Base-by-base conservation (phyloP, 2,329 filamentous ascomycete species). In the Colletotrichum phormii region DNA sequence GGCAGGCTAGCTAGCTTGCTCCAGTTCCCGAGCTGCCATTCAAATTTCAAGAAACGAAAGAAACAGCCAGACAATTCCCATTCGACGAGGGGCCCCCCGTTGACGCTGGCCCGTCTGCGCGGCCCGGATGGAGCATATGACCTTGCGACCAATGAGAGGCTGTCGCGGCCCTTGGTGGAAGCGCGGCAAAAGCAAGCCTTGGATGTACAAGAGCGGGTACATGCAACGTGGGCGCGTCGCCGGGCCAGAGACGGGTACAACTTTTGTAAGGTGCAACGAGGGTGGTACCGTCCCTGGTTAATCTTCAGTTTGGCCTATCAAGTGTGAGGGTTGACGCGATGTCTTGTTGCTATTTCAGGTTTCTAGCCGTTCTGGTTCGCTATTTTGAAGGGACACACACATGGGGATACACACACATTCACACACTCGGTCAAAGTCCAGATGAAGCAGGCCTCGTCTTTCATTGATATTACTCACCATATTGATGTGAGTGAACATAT, bases 141-240 rank as follows among this genome's bases (percentile, higher is more conserved):
- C 54, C n/a, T 6, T 33, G 37, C 5, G 35, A n/a, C 70, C 70
- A 72, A 72, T 72, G 59, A 57, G 13, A 57, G 6, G 6, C 9
- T 54, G n/a, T 35, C 12, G 13, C 18, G 29, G 12, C 33, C 70
- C 24, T 61, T 13, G 33, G 13, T 42, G 37, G 62, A 73, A 69
- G 72, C 64, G 72, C 75, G 76, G 75, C 77, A 73, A 66, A 61
- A 61, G 61, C 61, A 67, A 42, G 37, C 37, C 37, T 42, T 18
- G 37, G 13, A 71, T 60, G 67, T 67, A 63, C 61, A 62, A 67
- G 49, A 63, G 67, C 58, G 71, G 71, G 37, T 57, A 67, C 71
- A 53, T 63, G 67, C 67, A 72, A 63, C 68, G 24, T 72, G 35
- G 67, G 71, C 71, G 71, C 67, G 49, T 73, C 67, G 71, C 71